Evolutionary conservation across 208 protist species (phyloP).

Genomic region (Wallacemonas rigidus): DNA sequence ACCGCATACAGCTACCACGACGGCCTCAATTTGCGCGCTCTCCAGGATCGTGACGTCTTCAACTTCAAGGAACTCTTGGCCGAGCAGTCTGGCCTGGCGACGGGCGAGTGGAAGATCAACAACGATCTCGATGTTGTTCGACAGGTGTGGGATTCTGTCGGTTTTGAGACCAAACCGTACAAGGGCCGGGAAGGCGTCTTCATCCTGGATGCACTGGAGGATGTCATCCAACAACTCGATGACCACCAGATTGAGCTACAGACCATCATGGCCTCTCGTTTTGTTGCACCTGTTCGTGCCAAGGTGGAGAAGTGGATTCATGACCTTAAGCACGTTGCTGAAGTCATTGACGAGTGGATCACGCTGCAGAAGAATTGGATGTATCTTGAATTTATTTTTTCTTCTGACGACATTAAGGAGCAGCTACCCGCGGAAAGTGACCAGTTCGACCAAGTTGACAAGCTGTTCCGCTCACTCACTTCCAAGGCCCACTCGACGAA

Average conservation of each 20-base stretch:
- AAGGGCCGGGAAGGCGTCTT: slow-evolving; percentile 86
- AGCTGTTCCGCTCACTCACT: slow-evolving; percentile 91
- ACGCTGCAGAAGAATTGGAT: slow-evolving; percentile 97
- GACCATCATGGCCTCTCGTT: slow-evolving; percentile 92
- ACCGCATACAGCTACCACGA: slow-evolving; percentile 88
- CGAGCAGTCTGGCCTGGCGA: slow-evolving; percentile 92
- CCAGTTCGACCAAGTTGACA: slow-evolving; percentile 90
- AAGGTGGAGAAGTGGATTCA: slow-evolving; percentile 91
- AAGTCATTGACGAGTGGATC: slow-evolving; percentile 96
- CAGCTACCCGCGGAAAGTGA: slow-evolving; percentile 92
- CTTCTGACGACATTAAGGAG: slow-evolving; percentile 96
- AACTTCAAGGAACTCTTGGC: slow-evolving; percentile 81
- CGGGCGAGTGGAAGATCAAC: slow-evolving; percentile 92
- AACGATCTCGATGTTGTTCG: slow-evolving; percentile 91
- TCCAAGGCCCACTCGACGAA: slow-evolving; percentile 77
- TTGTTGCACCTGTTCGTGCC: slow-evolving; percentile 80
- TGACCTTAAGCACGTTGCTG: slow-evolving; percentile 79
- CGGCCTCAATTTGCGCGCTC: slow-evolving; percentile 72
- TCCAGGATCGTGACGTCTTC: slow-evolving; percentile 88
- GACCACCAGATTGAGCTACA: slow-evolving; percentile 93
- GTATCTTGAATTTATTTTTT: slow-evolving; percentile 98
- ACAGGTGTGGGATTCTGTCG: slow-evolving; percentile 77
- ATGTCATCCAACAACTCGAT: slow-evolving; percentile 93
- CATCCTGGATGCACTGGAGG: slow-evolving; percentile 90
- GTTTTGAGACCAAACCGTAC: slow-evolving; percentile 85